Percentiles rank a stretch among this genome's conserved stretches.
Evolutionary conservation across 257 asterid genomes (phyloP).

Genomic region (Jaltomata sinuosa): DNA sequence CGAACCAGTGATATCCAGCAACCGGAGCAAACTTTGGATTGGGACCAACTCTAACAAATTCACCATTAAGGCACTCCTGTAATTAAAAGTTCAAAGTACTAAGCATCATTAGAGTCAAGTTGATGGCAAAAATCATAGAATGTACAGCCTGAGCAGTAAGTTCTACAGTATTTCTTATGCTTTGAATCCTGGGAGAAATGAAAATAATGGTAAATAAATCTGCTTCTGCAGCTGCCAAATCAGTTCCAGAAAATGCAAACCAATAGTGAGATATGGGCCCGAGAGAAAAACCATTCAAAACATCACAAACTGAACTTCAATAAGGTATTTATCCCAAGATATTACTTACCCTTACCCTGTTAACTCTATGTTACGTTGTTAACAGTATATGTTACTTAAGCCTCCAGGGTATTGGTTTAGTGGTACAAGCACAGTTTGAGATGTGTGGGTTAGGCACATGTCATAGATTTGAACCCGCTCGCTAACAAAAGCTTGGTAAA

Average conservation of each 20-base stretch:
- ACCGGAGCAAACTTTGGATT: constrained; percentile 88
- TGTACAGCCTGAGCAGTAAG: background rate
- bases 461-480: background rate
- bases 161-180: background rate
- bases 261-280: background rate
- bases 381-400: background rate
- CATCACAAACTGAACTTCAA: background rate
- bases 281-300: background rate
- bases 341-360: background rate
- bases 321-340: background rate
- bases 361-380: background rate
- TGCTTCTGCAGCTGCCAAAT: background rate
- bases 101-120: background rate
- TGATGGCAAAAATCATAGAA: background rate
- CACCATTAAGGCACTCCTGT: constrained; percentile 95
- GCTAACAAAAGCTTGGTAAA: background rate
- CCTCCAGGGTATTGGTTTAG: background rate
- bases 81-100: background rate
- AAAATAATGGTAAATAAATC: background rate
- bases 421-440: background rate
- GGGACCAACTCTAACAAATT: constrained; percentile 93
- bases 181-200: background rate
- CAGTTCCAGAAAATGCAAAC: background rate
- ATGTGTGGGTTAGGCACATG: background rate
- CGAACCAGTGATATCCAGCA: constrained; percentile 95